Conservation (phyloP, 257 asterid species). For the Gentiana dahurica region DNA sequence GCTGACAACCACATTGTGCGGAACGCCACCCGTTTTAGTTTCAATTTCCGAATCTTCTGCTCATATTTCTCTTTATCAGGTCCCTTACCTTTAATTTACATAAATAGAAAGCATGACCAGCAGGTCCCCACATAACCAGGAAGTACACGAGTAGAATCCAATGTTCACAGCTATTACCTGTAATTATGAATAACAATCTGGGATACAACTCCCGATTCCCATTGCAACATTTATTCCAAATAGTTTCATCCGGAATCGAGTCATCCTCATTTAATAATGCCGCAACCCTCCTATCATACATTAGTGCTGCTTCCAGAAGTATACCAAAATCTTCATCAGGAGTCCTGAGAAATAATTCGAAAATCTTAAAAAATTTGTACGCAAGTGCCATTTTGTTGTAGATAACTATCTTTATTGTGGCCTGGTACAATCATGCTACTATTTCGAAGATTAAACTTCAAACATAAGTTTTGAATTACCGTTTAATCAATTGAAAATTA, state of each 20-base stretch:
- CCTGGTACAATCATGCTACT: too few relatives aligned
- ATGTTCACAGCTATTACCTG: slow-evolving; percentile 44
- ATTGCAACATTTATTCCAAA: slow-evolving; percentile 54
- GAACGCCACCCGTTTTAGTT: slow-evolving; percentile 82
- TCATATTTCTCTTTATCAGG: slow-evolving; percentile 97
- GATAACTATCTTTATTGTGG: background rate
- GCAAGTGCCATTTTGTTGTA: background rate
- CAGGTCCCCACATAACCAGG: background rate
- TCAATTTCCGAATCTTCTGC: slow-evolving; percentile 62
- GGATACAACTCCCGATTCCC: slow-evolving; percentile 63
- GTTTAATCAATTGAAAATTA: slow-evolving; percentile 69
- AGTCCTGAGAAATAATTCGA: slow-evolving; percentile 45
- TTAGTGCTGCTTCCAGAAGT: slow-evolving; percentile 91
- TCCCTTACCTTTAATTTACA: slow-evolving; percentile 64
- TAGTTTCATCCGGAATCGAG: slow-evolving; percentile 40
- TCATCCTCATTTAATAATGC: slow-evolving; percentile 71
- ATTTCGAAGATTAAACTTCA: too few relatives aligned
- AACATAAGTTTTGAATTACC: slow-evolving; percentile 22
- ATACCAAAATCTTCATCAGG: slow-evolving; percentile 92
- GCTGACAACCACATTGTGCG: slow-evolving; percentile 97
- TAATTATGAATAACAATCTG: slow-evolving; percentile 77
- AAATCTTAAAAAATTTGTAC: background rate
- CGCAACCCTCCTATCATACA: slow-evolving; percentile 94
- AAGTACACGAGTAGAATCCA: background rate
- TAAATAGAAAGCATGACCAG: background rate